Evolutionary conservation across 1,139 yeast species (phyloP).

Genomic region (Wickerhamomyces sp.): DNA sequence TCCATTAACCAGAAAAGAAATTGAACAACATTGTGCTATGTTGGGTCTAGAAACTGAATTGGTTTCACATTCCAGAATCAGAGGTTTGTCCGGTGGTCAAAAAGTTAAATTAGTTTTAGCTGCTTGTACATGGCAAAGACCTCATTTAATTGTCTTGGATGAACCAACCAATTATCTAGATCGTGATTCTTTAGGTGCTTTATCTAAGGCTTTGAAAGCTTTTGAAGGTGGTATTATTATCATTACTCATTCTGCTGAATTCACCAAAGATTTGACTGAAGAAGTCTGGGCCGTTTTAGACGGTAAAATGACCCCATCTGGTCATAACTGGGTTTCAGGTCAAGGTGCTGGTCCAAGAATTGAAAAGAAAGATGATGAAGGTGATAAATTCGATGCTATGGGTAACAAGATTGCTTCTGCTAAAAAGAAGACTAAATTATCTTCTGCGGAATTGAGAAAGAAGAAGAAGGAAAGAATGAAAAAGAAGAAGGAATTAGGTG

Average conservation of each 20-base stretch:
- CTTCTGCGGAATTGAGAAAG: slow-evolving; percentile 99
- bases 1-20: slow-evolving; percentile 99
- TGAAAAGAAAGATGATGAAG: slow-evolving; percentile 95
- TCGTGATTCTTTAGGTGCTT: slow-evolving; percentile 99
- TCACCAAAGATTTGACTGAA: slow-evolving; percentile 98
- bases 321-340: slow-evolving; percentile 99
- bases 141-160: slow-evolving; percentile 98
- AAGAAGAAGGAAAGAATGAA: slow-evolving; percentile 99
- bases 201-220: slow-evolving; percentile 96
- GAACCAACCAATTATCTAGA: slow-evolving; percentile 99
- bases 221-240: slow-evolving; percentile 99
- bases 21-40: slow-evolving; percentile 97
- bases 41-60: slow-evolving; percentile 98
- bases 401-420: slow-evolving; percentile 98
- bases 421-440: slow-evolving; percentile 96
- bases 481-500: slow-evolving; percentile 99
- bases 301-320: slow-evolving; percentile 99
- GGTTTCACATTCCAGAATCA: slow-evolving; percentile 98
- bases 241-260: slow-evolving; percentile 99
- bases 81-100: slow-evolving; percentile 99
- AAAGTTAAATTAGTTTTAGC: slow-evolving; percentile 99
- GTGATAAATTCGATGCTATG: slow-evolving; percentile 98
- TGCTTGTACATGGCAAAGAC: slow-evolving; percentile 99
- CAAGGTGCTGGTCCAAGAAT: slow-evolving; percentile 99
- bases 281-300: slow-evolving; percentile 99